Conservation (phyloP, 179 eudicot species). For the Silene noctiflora region DNA sequence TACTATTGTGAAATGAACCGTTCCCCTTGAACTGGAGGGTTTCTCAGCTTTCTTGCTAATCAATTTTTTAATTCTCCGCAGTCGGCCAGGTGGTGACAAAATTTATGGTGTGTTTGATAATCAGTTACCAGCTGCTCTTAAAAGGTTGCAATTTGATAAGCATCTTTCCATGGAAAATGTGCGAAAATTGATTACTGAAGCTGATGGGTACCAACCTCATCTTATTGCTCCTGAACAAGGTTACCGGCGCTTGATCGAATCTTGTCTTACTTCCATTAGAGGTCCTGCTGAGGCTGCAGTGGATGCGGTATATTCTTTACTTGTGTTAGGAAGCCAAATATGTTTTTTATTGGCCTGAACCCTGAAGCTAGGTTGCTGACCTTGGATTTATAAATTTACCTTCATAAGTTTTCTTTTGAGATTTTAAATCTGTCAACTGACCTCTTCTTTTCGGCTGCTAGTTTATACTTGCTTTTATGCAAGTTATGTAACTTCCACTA, state of each 20-base stretch:
- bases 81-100: constrained; percentile 96
- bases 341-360: background rate
- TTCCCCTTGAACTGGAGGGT: background rate
- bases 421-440: background rate
- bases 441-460: background rate
- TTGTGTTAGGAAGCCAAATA: background rate
- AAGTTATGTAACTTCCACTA: background rate
- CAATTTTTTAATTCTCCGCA: constrained; percentile 30
- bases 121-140: constrained; percentile 93
- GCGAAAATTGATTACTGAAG: constrained; percentile 80
- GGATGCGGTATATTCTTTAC: constrained; percentile 64
- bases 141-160: constrained; percentile 93
- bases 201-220: constrained; percentile 99
- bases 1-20: background rate
- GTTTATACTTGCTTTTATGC: background rate
- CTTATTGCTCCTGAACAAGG: constrained; percentile 98
- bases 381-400: background rate
- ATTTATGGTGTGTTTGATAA: constrained; percentile 82
- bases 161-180: constrained; percentile 94
- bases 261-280: constrained; percentile 66
- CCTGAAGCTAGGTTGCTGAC: background rate
- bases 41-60: background rate
- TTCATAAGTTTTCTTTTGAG: background rate
- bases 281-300: constrained; percentile 97
- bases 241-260: constrained; percentile 88